Percentiles rank a stretch among this genome's conserved stretches.
phyloP scores from a whole-genome alignment of 768 basidiomycete species.

The Favolaschia claudopus region DNA sequence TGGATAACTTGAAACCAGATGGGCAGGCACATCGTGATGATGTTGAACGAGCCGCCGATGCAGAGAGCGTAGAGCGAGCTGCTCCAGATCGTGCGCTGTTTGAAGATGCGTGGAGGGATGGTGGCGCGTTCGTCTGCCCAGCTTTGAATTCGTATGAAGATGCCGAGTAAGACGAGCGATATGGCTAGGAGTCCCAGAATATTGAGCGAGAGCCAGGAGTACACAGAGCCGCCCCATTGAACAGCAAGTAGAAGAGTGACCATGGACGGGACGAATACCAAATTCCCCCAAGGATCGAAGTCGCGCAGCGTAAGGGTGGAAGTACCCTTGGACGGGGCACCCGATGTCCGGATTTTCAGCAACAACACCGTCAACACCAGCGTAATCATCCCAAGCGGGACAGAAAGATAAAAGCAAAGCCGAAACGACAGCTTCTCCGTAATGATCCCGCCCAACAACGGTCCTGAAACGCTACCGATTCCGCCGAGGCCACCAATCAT shows the following conservation, averaged over 20 bases:
- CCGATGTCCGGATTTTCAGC: conserved; percentile 22
- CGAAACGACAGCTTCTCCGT: conserved; percentile 41
- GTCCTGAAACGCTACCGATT: conserved; percentile 32
- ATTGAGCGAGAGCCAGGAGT: conserved; percentile 43
- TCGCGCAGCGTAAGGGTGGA: conserved; percentile 2
- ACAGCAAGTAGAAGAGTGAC: conserved; percentile 40
- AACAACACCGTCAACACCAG: conserved; percentile 18
- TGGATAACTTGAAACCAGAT: conserved; percentile 46
- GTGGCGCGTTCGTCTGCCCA: conserved; percentile 11
- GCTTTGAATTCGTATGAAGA: conserved; percentile 19
- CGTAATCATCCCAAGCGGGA: conserved; percentile 18
- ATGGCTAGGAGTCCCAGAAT: not conserved
- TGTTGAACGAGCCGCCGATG: conserved; percentile 19
- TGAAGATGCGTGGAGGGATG: conserved; percentile 21
- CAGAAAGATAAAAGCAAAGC: conserved; percentile 35
- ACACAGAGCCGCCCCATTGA: conserved; percentile 52
- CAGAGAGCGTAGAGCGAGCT: conserved; percentile 15
- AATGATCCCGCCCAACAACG: conserved; percentile 40
- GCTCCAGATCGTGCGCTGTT: conserved; percentile 15
- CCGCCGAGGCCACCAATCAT: conserved; percentile 40
- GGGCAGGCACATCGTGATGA: conserved; percentile 13
- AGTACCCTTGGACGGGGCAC: not conserved
- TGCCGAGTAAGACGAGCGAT: conserved; percentile 11
- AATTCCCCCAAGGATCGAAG: conserved; percentile 18
- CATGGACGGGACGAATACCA: conserved; percentile 18